Conservation (phyloP, 805 yeast genomes). For the Pachysolen tannophilus region DNA sequence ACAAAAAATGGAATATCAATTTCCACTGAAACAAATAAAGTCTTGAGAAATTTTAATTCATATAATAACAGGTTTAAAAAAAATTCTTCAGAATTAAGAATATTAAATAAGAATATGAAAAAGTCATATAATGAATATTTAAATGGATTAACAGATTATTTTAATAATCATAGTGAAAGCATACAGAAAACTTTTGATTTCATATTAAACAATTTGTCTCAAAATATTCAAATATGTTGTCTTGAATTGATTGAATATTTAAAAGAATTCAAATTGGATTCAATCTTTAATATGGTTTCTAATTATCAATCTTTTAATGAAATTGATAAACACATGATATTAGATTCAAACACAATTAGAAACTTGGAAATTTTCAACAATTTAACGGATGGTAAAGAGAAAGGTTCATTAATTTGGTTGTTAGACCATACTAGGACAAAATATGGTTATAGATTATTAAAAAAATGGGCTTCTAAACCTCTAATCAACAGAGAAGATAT, state of each 20-base stretch:
- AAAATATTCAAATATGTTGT: conserved; percentile 29
- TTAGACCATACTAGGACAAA: conserved; percentile 73
- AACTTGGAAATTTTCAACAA: conserved; percentile 73
- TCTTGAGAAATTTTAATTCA: conserved; percentile 5
- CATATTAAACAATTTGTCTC: conserved; percentile 11
- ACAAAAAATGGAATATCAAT: conserved; percentile 28
- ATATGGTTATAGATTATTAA: conserved; percentile 63
- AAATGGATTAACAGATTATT: neutral
- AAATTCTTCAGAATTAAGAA: neutral
- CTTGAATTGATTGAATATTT: conserved; percentile 46
- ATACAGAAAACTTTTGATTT: conserved; percentile 10
- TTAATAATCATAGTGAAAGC: neutral
- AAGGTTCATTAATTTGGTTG: conserved; percentile 75
- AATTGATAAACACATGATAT: conserved; percentile 39
- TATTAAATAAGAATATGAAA: neutral
- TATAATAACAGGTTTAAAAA: too few species aligned
- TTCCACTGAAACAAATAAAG: conserved; percentile 23
- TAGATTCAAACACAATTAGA: conserved; percentile 58
- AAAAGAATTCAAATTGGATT: conserved; percentile 52
- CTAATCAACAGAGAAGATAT: conserved; percentile 46
- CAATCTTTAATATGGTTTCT: conserved; percentile 41
- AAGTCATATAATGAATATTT: neutral
- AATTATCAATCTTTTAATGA: conserved; percentile 47
- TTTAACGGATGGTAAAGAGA: conserved; percentile 41
- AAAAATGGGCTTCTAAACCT: conserved; percentile 73